These are phyloP conservation scores for Chamaenerion angustifolium DNA, from an alignment of 345 rosid genomes.

Conservation along the genomic window DNA sequence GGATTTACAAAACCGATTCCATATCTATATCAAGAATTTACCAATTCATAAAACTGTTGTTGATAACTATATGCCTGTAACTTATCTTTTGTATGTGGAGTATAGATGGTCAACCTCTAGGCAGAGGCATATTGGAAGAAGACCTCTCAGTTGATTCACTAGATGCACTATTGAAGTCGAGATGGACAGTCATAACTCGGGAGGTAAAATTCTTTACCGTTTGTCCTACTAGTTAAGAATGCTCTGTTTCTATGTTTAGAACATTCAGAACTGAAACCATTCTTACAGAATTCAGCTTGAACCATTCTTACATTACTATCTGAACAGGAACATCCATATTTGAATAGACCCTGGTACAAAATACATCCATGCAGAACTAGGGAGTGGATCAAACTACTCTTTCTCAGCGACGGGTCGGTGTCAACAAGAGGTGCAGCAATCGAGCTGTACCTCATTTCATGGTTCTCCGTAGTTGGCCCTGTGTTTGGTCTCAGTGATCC, in stretches of 20 bases:
- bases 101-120: slow-evolving; percentile 49
- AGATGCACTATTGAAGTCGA: slow-evolving; percentile 40
- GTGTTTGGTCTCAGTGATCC: slow-evolving; percentile 55
- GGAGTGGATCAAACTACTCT: slow-evolving; percentile 73
- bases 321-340: slow-evolving; percentile 72
- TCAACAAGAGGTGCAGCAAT: slow-evolving; percentile 12
- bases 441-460: slow-evolving; percentile 50
- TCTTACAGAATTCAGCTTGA: too few species aligned
- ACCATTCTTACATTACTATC: not conserved
- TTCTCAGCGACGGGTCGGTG: slow-evolving; percentile 18
- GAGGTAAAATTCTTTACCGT: slow-evolving; percentile 27
- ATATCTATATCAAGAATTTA: too few species aligned
- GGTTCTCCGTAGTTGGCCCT: slow-evolving; percentile 85
- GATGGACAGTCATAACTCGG: slow-evolving; percentile 79
- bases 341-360: slow-evolving; percentile 82
- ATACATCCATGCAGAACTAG: slow-evolving; percentile 86
- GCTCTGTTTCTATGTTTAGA: too few species aligned
- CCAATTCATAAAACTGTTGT: too few species aligned
- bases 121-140: slow-evolving; percentile 43
- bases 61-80: not conserved
- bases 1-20: too few species aligned
- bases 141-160: slow-evolving; percentile 57
- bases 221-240: too few species aligned
- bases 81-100: too few species aligned
- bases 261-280: not conserved